Conservation (phyloP, 2,329 filamentous ascomycete species). For the Cladosporium sp. region DNA sequence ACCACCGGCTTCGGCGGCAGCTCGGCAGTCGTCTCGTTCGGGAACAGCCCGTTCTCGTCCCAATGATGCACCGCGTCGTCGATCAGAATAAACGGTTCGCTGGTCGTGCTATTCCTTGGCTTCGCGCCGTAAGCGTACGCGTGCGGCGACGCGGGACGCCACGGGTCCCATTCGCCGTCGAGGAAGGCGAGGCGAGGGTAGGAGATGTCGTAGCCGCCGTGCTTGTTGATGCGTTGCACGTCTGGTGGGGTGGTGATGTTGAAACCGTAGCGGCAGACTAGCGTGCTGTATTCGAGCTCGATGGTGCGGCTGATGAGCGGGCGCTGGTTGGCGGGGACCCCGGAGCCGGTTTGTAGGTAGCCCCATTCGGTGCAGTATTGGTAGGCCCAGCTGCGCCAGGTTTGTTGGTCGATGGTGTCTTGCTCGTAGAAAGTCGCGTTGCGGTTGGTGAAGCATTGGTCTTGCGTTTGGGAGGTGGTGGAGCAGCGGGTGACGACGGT, state of each 20-base stretch:
- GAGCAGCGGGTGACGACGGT: slow-evolving; percentile 40
- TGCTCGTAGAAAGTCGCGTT: slow-evolving; percentile 45
- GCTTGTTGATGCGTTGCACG: slow-evolving; percentile 66
- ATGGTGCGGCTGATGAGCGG: slow-evolving; percentile 70
- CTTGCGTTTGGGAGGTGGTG: slow-evolving; percentile 36
- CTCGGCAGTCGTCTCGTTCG: slow-evolving; percentile 55
- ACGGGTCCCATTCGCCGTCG: slow-evolving; percentile 75
- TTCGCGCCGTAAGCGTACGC: slow-evolving; percentile 52
- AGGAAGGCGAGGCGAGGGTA: slow-evolving; percentile 74
- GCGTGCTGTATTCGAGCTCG: slow-evolving; percentile 58
- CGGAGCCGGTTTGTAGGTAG: slow-evolving; percentile 69
- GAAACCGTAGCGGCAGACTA: slow-evolving; percentile 64
- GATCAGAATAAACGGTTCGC: slow-evolving; percentile 71
- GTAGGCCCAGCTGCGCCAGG: slow-evolving; percentile 54
- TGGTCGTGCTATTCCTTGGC: slow-evolving; percentile 56
- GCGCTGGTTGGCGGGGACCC: slow-evolving; percentile 59
- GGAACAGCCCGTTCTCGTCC: slow-evolving; percentile 44
- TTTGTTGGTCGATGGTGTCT: slow-evolving; percentile 38
- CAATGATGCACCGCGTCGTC: slow-evolving; percentile 66
- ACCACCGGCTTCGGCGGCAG: slow-evolving; percentile 58
- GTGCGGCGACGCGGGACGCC: slow-evolving; percentile 70
- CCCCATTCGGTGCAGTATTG: slow-evolving; percentile 55
- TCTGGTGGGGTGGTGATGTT: slow-evolving; percentile 63
- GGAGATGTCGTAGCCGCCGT: slow-evolving; percentile 66
- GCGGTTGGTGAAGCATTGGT: slow-evolving; percentile 49